phyloP scores from a whole-genome alignment of 2,329 filamentous ascomycete genomes.

The Neopestalotiopsis clavispora region DNA sequence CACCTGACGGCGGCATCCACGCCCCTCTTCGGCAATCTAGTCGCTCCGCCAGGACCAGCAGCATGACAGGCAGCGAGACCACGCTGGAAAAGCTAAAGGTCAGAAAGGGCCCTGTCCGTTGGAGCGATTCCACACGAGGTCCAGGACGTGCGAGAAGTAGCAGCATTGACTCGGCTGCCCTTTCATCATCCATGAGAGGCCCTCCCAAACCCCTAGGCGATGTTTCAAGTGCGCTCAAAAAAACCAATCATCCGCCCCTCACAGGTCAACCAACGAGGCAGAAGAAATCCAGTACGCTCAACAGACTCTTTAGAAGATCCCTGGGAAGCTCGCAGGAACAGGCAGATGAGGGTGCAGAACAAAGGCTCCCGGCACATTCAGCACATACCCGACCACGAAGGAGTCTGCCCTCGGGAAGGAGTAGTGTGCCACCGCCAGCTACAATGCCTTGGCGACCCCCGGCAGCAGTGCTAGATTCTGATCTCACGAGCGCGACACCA shows the following conservation, averaged over 20 bases:
- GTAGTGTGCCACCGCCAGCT: slow-evolving; percentile 35
- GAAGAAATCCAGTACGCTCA: slow-evolving; percentile 45
- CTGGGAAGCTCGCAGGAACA: slow-evolving; percentile 41
- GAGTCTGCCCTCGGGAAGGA: slow-evolving; percentile 26
- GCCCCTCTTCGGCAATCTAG: slow-evolving; percentile 60
- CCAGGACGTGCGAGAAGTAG: slow-evolving; percentile 31
- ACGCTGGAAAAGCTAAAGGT: slow-evolving; percentile 24
- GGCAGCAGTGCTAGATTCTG: slow-evolving; percentile 47
- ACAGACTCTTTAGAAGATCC: slow-evolving; percentile 55
- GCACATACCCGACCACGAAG: slow-evolving; percentile 18
- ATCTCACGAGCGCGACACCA: slow-evolving; percentile 55
- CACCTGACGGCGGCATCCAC: slow-evolving; percentile 43
- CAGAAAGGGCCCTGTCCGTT: slow-evolving; percentile 28
- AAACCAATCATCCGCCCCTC: slow-evolving; percentile 55
- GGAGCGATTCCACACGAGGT: slow-evolving; percentile 21
- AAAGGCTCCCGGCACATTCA: slow-evolving; percentile 23
- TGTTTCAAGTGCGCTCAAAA: slow-evolving; percentile 35
- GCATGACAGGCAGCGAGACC: slow-evolving; percentile 29
- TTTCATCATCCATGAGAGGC: slow-evolving; percentile 20
- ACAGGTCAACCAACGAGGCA: slow-evolving; percentile 48
- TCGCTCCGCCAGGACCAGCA: slow-evolving; percentile 51
- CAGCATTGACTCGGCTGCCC: slow-evolving; percentile 33
- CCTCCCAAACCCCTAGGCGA: slow-evolving; percentile 25
- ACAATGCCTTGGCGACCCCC: slow-evolving; percentile 39
- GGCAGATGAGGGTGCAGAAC: slow-evolving; percentile 22